Evolutionary conservation across 2,329 filamentous ascomycete genomes (phyloP).

Genomic region (Fusarium temperatum): DNA sequence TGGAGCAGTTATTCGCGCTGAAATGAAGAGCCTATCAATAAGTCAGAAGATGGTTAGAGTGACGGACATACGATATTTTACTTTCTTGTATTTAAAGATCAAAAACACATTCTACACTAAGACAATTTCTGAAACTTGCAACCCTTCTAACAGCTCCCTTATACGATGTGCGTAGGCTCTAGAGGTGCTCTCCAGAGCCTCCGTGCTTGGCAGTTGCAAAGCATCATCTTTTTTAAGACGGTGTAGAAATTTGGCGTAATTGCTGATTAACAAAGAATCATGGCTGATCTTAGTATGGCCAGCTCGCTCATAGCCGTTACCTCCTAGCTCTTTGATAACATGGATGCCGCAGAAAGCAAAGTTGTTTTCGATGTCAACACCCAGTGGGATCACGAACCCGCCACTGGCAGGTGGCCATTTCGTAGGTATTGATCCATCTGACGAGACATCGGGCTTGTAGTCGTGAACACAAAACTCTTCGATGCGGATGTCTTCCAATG

Average conservation of each 20-base stretch:
- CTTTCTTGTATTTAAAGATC: no score
- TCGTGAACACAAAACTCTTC: background rate
- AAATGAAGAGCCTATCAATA: background rate
- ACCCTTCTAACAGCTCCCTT: no score
- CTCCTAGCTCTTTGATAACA: background rate
- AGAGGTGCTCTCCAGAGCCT: no score
- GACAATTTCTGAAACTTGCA: no score
- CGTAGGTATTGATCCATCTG: no score
- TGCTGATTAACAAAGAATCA: background rate
- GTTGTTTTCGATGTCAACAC: background rate
- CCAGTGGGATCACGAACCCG: background rate
- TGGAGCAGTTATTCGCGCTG: background rate
- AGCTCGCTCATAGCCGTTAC: background rate
- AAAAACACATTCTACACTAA: no score
- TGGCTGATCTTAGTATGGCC: background rate
- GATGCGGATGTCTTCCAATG: background rate
- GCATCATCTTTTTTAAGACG: no score
- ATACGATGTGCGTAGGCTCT: no score
- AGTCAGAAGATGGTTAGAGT: rapidly evolving
- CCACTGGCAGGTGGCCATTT: rapidly evolving
- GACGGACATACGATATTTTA: no score
- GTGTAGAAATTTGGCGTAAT: rapidly evolving
- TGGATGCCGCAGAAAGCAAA: background rate
- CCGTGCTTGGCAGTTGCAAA: no score
- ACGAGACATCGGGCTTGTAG: background rate